Conservation (phyloP, 306 rosid species). For the Cucurbita moschata region DNA sequence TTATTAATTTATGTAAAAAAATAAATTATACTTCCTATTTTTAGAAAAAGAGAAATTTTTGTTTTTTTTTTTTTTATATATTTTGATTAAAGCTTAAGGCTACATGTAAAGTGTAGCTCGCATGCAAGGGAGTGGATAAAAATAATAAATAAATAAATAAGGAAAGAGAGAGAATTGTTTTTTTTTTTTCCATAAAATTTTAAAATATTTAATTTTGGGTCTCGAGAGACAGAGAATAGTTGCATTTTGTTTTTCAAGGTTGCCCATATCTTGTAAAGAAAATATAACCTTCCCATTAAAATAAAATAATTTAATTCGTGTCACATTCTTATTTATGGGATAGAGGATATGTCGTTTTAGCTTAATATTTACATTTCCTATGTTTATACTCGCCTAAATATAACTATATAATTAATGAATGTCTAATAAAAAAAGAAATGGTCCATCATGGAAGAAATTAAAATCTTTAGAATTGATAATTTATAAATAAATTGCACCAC, state of each 20-base stretch:
- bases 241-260: neutral
- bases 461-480: too few species aligned
- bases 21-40: too few species aligned
- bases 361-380: neutral
- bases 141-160: neutral
- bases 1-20: too few species aligned
- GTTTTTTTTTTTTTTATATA: neutral
- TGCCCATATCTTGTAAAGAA: neutral
- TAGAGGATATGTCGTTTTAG: neutral
- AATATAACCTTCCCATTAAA: neutral
- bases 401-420: neutral
- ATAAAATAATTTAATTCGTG: neutral
- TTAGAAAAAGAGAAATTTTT: neutral
- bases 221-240: neutral
- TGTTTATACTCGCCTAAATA: neutral
- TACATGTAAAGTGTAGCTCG: neutral
- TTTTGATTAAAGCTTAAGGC: neutral
- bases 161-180: neutral
- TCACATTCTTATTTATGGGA: neutral
- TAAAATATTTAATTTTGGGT: too few species aligned
- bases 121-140: neutral
- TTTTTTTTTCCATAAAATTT: neutral
- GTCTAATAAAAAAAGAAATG: neutral
- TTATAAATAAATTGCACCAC: too few species aligned
- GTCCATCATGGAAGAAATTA: neutral